Percentiles rank a stretch among this genome's conserved stretches.
These are phyloP conservation scores for Musa troglodytarum DNA, from an alignment of 176 grass and related monocot species.

Conservation along the genomic window DNA sequence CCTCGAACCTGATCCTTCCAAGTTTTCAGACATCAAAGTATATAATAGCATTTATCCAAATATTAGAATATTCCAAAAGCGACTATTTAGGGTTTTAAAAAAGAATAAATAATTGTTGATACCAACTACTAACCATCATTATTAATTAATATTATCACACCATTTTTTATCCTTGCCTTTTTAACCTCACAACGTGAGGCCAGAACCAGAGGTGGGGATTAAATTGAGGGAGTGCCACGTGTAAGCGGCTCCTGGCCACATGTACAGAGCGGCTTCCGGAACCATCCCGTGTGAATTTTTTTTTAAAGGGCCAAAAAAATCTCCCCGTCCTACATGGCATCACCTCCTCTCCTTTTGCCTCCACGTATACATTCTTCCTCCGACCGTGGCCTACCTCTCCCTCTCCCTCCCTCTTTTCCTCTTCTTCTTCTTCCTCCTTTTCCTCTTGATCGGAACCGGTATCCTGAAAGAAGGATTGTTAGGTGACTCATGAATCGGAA, in stretches of 20 bases:
- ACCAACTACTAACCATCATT: too few species aligned
- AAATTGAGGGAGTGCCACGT: constrained; percentile 5
- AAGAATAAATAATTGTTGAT: too few species aligned
- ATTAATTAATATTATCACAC: too few species aligned
- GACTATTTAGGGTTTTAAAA: too few species aligned
- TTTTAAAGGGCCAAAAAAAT: constrained; percentile 4
- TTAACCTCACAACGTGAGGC: neutral
- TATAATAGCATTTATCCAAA: too few species aligned
- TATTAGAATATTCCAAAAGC: too few species aligned
- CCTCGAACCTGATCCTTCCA: too few species aligned
- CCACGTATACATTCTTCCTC: too few species aligned
- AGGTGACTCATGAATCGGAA: neutral
- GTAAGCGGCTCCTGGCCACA: constrained; percentile 15
- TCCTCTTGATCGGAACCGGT: neutral
- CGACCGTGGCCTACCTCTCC: neutral
- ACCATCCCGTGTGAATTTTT: neutral
- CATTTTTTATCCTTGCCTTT: too few species aligned
- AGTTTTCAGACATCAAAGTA: too few species aligned
- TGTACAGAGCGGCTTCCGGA: constrained; percentile 15
- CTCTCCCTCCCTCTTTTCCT: neutral
- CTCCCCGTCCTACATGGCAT: constrained; percentile 20
- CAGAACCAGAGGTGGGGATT: neutral
- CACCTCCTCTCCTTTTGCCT: neutral
- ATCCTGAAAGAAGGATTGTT: constrained; percentile 6
- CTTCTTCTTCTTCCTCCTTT: neutral